These are phyloP conservation scores for Datura wrightii DNA, from an alignment of 257 asterid genomes.

Conservation along the genomic window DNA sequence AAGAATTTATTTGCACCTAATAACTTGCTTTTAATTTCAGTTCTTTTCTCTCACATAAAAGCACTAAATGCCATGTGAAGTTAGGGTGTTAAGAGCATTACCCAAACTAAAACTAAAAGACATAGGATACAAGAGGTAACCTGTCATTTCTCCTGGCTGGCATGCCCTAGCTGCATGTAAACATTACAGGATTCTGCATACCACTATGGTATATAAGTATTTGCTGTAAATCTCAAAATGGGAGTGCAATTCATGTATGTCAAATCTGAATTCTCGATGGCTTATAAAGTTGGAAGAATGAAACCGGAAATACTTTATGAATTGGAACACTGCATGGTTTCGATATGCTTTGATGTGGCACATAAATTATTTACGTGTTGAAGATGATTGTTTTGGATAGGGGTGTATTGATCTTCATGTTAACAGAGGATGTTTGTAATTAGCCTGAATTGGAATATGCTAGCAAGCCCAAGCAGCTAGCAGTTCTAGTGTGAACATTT, in stretches of 20 bases:
- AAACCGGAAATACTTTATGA: not conserved
- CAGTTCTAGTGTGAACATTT: not conserved
- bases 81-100: slow-evolving; percentile 2
- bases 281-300: not conserved
- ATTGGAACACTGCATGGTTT: not conserved
- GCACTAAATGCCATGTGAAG: not conserved
- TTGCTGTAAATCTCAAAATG: not conserved
- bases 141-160: slow-evolving; percentile 9
- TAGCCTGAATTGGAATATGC: not conserved
- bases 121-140: not conserved
- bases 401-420: not conserved
- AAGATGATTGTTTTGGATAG: not conserved
- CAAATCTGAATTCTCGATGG: not conserved
- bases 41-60: not conserved
- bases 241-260: not conserved
- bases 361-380: not conserved
- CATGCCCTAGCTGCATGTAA: not conserved
- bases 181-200: not conserved
- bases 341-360: not conserved
- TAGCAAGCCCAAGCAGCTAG: not conserved
- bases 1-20: not conserved
- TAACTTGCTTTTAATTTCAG: not conserved
- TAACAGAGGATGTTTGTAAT: not conserved
- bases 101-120: not conserved
- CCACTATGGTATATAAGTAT: not conserved